phyloP scores from a whole-genome alignment of 495 filamentous ascomycete genomes.

The Penicillium angulare region DNA sequence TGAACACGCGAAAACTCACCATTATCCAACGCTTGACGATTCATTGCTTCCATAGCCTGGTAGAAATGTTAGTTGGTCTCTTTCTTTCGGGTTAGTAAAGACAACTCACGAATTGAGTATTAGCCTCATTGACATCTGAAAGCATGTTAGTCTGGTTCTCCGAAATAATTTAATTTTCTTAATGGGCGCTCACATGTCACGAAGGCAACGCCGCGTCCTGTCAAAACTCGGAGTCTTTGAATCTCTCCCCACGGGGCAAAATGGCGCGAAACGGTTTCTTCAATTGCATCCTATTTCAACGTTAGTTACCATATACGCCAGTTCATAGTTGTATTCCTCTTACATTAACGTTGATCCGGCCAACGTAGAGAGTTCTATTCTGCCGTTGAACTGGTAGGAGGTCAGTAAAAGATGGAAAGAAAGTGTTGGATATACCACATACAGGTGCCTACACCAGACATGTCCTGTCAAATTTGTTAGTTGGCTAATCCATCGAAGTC shows the following conservation, averaged over 20 bases:
- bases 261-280: slow-evolving; percentile 86
- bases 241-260: slow-evolving; percentile 93
- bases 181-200: slow-evolving; percentile 54
- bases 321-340: neutral
- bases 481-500: slow-evolving; percentile 5
- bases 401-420: neutral
- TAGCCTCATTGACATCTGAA: slow-evolving; percentile 66
- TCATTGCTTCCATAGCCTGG: slow-evolving; percentile 71
- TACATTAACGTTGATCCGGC: slow-evolving; percentile 73
- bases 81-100: neutral
- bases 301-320: neutral
- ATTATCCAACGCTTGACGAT: slow-evolving; percentile 81
- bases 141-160: neutral
- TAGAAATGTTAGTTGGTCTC: neutral
- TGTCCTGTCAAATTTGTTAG: slow-evolving; percentile 53
- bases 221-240: slow-evolving; percentile 87
- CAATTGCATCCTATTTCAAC: neutral
- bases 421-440: slow-evolving; percentile 38
- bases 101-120: slow-evolving; percentile 67
- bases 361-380: slow-evolving; percentile 90
- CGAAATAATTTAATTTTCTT: neutral
- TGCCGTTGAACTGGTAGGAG: slow-evolving; percentile 43
- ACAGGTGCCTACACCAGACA: slow-evolving; percentile 93
- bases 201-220: slow-evolving; percentile 84
- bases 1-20: slow-evolving; percentile 12